These are phyloP conservation scores for Linderniella brevidens DNA, from an alignment of 257 asterid species.

Conservation along the genomic window DNA sequence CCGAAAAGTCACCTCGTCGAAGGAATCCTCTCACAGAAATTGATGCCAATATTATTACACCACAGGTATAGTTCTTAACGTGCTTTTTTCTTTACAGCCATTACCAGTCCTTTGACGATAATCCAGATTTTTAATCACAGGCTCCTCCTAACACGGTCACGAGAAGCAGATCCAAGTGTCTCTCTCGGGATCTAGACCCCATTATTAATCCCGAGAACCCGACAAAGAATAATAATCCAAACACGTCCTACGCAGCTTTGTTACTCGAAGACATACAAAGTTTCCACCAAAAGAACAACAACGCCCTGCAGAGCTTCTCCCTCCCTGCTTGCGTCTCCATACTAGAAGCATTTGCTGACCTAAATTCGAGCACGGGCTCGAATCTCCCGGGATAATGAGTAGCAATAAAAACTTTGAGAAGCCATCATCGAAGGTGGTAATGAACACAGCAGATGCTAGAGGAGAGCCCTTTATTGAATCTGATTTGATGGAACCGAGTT, in stretches of 20 bases:
- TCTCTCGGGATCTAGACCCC: too few relatives aligned
- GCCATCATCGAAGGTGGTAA: slow-evolving; percentile 22
- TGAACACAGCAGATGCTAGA: slow-evolving; percentile 21
- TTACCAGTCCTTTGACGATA: too few relatives aligned
- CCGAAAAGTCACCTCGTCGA: slow-evolving; percentile 63
- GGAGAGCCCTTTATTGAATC: slow-evolving; percentile 41
- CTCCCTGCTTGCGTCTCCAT: slow-evolving; percentile 81
- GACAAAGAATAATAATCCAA: too few relatives aligned
- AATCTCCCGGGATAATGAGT: too few relatives aligned
- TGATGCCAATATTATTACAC: slow-evolving; percentile 31
- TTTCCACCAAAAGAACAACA: slow-evolving; percentile 65
- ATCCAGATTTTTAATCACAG: too few relatives aligned
- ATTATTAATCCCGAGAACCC: slow-evolving; percentile 35
- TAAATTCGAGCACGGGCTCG: slow-evolving; percentile 63
- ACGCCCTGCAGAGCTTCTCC: slow-evolving; percentile 23
- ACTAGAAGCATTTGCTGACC: slow-evolving; percentile 93
- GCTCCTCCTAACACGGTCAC: too few relatives aligned
- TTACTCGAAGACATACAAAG: slow-evolving; percentile 87
- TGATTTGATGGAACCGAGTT: slow-evolving; percentile 53
- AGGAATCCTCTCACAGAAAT: slow-evolving; percentile 77
- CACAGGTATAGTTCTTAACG: slow-evolving; percentile 28
- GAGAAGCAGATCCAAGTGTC: too few relatives aligned
- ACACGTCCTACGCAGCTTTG: slow-evolving; percentile 53
- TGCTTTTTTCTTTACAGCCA: too few relatives aligned
- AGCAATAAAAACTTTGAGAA: slow-evolving; percentile 22